A percentile compares a stretch with the other conserved stretches of the same genome.
phyloP scores from a whole-genome alignment of 208 protist genomes.

The Trypanosoma platydactyli region DNA sequence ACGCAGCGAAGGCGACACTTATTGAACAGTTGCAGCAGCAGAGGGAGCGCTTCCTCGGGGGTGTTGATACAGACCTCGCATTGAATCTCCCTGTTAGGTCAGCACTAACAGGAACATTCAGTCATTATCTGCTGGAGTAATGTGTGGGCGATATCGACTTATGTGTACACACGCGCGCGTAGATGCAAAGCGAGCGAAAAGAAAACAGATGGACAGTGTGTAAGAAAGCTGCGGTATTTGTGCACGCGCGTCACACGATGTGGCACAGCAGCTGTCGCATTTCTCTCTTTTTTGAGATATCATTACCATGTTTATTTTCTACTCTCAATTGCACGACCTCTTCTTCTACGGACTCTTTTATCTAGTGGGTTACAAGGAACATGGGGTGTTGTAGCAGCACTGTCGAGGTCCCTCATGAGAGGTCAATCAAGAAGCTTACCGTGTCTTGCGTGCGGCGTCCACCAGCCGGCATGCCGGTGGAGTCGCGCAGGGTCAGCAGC shows the following conservation, averaged over 20 bases:
- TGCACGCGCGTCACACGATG: too few species aligned
- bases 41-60: conserved; percentile 47
- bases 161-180: too few species aligned
- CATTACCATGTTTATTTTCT: too few species aligned
- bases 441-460: background rate
- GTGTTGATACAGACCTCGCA: conserved; percentile 38
- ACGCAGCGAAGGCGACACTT: conserved; percentile 29
- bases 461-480: background rate
- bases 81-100: background rate
- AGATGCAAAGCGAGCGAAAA: too few species aligned
- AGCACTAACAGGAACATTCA: background rate
- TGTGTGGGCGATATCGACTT: background rate
- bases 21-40: conserved; percentile 39
- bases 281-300: too few species aligned
- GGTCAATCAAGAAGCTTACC: background rate
- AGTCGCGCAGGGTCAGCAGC: background rate
- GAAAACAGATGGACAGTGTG: too few species aligned
- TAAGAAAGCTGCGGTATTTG: too few species aligned
- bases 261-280: too few species aligned
- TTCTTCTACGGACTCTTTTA: too few species aligned
- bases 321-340: too few species aligned
- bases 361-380: too few species aligned
- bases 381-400: too few species aligned
- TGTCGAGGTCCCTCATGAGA: background rate
- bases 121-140: conserved; percentile 16